Base-by-base conservation (phyloP, 192 early-diverging fungal species). In the Gonapodya prolifera region DNA sequence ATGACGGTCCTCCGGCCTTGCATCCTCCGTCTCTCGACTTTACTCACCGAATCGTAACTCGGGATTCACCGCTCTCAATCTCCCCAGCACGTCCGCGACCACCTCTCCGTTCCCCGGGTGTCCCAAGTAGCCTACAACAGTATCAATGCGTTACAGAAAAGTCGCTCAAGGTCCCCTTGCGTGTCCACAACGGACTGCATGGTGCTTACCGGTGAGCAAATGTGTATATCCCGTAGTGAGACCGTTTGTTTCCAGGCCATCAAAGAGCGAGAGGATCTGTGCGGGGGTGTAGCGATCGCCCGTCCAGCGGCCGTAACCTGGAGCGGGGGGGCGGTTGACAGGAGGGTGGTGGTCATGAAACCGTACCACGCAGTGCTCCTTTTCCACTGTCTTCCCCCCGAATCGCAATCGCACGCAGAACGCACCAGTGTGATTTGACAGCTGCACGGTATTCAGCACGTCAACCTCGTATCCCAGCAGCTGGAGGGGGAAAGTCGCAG, bases 401-500 rank as follows among this genome's bases (percentile, higher is more conserved):
- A 2, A 75, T 75, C 35, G 35, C 35, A 2, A 2, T n/a, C 31
- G n/a, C 2, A 2, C 8, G 23, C 1, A 35, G 30, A 2, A 79
- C 77, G 80, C 69, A 89, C 89, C 93, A 2, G 91, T 94, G 83
- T 98, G 96, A 82, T 98, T 98, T 75, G 93, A 94, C 80, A 98
- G 92, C 80, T 94, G 93, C 30, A 98, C 95, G 0, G 95, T 94
- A 86, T 96, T 96, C 70, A 96, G 83, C 0, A 94, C 91, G 80
- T 96, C 95, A 18, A 98, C 96, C 77, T 98, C 92, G 81, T 89
- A 94, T 23, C 94, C 94, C 0, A 96, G 86, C 0, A 93, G 83
- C 83, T 98, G 95, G 18, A 98, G 87, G 0, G 96, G 95, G 79
- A 98, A 96, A 1, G 93, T 93, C 0, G 95, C 93, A 2, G 94